Conservation (phyloP, 768 basidiomycete genomes). For the Rubroboletus satanas region DNA sequence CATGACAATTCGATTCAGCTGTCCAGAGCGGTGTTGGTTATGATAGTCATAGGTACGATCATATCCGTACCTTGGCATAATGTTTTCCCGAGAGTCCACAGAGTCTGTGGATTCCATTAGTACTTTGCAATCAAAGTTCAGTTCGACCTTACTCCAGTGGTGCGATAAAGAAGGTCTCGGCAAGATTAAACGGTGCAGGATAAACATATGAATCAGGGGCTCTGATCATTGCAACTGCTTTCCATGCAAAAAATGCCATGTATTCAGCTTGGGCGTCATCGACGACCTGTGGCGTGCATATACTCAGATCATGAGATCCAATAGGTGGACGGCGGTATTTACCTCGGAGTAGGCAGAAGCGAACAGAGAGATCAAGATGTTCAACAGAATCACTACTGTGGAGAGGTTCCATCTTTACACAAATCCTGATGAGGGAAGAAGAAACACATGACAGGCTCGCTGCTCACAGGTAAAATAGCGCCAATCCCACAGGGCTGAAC, state of each 20-base stretch:
- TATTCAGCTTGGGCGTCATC: slow-evolving; percentile 88
- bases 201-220: slow-evolving; percentile 81
- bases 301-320: not conserved
- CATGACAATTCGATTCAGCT: slow-evolving; percentile 84
- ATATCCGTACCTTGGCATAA: slow-evolving; percentile 54
- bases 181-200: slow-evolving; percentile 88
- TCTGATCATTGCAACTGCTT: slow-evolving; percentile 80
- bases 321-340: slow-evolving; percentile 20
- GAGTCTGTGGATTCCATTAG: slow-evolving; percentile 31
- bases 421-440: not conserved
- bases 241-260: slow-evolving; percentile 84
- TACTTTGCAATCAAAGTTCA: not conserved
- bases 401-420: slow-evolving; percentile 71
- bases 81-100: slow-evolving; percentile 43
- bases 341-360: slow-evolving; percentile 90
- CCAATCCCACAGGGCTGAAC: slow-evolving; percentile 52
- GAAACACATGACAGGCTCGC: not conserved
- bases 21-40: slow-evolving; percentile 5
- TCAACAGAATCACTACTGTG: slow-evolving; percentile 81
- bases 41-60: not conserved
- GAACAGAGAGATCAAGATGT: slow-evolving; percentile 94
- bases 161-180: slow-evolving; percentile 75
- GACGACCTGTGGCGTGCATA: slow-evolving; percentile 52
- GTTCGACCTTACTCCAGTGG: slow-evolving; percentile 72
- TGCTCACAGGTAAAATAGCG: slow-evolving; percentile 75